Evolutionary conservation across 2,329 filamentous ascomycete genomes (phyloP).

Genomic region (Diaporthe nobilis): DNA sequence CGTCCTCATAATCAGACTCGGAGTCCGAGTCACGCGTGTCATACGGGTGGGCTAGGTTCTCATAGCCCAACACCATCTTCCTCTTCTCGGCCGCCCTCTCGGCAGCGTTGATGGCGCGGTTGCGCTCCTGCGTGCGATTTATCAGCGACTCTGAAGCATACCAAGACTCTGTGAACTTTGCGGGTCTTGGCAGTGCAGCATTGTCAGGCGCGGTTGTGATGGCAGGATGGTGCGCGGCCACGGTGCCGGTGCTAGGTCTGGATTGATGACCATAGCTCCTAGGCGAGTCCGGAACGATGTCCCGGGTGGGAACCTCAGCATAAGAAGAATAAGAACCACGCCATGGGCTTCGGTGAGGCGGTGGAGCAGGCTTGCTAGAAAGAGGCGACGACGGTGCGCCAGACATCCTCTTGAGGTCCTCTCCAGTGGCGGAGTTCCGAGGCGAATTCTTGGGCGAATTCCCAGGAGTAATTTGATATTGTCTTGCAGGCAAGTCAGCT

Average conservation of each 20-base stretch:
- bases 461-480: constrained; percentile 64
- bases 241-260: constrained; percentile 47
- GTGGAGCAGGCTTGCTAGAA: constrained; percentile 27
- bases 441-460: constrained; percentile 53
- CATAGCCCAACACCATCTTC: constrained; percentile 58
- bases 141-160: constrained; percentile 67
- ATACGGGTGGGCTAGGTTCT: constrained; percentile 62
- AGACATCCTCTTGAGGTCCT: constrained; percentile 63
- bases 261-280: constrained; percentile 49
- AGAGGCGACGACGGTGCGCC: constrained; percentile 46
- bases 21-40: constrained; percentile 56
- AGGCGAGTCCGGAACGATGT: constrained; percentile 44
- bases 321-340: constrained; percentile 59
- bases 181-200: constrained; percentile 54
- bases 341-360: constrained; percentile 43
- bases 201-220: constrained; percentile 42
- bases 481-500: constrained; percentile 67
- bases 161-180: constrained; percentile 69
- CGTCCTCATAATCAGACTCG: constrained; percentile 52
- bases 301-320: constrained; percentile 58
- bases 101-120: constrained; percentile 56
- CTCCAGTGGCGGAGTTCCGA: constrained; percentile 59
- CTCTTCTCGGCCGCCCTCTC: constrained; percentile 48
- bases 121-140: constrained; percentile 67
- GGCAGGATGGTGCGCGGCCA: constrained; percentile 43